phyloP scores from a whole-genome alignment of 2,329 filamentous ascomycete genomes.

The Aspergillus caelatus region DNA sequence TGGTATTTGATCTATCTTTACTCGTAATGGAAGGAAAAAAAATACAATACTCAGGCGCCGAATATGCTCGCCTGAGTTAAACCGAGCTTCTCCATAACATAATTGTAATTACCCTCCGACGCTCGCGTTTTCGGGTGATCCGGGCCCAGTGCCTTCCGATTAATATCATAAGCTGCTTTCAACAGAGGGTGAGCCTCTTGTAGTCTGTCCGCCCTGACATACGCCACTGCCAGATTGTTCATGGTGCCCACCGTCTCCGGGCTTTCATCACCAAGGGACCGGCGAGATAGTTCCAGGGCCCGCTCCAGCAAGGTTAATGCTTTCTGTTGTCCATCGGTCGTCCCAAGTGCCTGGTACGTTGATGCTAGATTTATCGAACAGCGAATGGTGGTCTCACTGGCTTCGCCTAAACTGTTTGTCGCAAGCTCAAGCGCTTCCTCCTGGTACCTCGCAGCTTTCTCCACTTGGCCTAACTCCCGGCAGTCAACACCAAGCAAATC shows the following conservation, averaged over 20 bases:
- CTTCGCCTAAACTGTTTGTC: not conserved
- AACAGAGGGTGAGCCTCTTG: not conserved
- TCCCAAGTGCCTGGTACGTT: not conserved
- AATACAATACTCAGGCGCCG: not conserved
- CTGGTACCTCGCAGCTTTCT: not conserved
- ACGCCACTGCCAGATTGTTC: not conserved
- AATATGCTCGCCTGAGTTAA: not conserved
- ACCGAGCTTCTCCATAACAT: not conserved
- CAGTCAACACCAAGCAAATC: not conserved
- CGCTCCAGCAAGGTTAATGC: not conserved
- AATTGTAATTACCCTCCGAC: not conserved
- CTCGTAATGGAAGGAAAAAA: not conserved
- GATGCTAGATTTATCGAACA: not conserved
- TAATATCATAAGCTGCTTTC: not conserved
- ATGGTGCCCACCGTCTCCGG: not conserved
- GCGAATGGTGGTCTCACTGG: not conserved
- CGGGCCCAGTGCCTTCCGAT: not conserved
- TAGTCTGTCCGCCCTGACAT: not conserved
- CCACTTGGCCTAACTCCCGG: not conserved
- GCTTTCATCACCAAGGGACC: not conserved
- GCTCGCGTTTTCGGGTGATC: not conserved
- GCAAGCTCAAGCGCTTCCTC: not conserved
- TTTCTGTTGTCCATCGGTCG: not conserved
- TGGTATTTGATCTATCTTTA: not conserved
- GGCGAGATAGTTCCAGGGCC: not conserved